Percentiles rank a stretch among this genome's conserved stretches.
phyloP scores from a whole-genome alignment of 2,329 filamentous ascomycete species.

The Blumeria graminis region DNA sequence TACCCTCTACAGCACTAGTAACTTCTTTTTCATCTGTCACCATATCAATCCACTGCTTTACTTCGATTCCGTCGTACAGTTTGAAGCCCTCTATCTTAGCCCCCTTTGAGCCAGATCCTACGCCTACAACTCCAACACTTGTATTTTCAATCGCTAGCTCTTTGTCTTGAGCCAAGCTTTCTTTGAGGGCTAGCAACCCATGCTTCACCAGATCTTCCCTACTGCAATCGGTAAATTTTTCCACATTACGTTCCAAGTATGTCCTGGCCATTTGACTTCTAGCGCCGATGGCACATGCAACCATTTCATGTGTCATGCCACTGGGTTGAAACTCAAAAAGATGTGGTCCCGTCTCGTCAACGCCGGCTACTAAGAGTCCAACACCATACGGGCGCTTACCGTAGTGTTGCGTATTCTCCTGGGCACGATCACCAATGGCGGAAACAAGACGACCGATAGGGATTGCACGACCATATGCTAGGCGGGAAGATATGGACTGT shows the following conservation, averaged over 20 bases:
- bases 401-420: constrained; percentile 95
- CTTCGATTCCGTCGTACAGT: constrained; percentile 71
- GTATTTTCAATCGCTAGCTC: constrained; percentile 95
- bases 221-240: constrained; percentile 50
- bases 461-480: constrained; percentile 88
- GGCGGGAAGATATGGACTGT: constrained; percentile 83
- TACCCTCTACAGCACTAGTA: constrained; percentile 21
- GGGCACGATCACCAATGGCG: constrained; percentile 86
- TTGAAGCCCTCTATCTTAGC: constrained; percentile 57
- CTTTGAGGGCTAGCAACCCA: constrained; percentile 75
- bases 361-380: constrained; percentile 72
- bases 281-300: constrained; percentile 85
- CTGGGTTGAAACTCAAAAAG: constrained; percentile 96
- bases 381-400: constrained; percentile 92
- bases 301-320: constrained; percentile 92
- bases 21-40: constrained; percentile 31
- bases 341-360: constrained; percentile 83
- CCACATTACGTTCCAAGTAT: constrained; percentile 81
- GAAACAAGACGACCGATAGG: constrained; percentile 71
- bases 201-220: constrained; percentile 78
- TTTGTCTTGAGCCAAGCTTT: constrained; percentile 90
- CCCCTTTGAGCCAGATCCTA: constrained; percentile 20
- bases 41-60: constrained; percentile 66
- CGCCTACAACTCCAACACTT: constrained; percentile 63
- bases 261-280: constrained; percentile 94